Conservation (phyloP, 805 yeast genomes). For the Cyberlindnera galapagoensis region DNA sequence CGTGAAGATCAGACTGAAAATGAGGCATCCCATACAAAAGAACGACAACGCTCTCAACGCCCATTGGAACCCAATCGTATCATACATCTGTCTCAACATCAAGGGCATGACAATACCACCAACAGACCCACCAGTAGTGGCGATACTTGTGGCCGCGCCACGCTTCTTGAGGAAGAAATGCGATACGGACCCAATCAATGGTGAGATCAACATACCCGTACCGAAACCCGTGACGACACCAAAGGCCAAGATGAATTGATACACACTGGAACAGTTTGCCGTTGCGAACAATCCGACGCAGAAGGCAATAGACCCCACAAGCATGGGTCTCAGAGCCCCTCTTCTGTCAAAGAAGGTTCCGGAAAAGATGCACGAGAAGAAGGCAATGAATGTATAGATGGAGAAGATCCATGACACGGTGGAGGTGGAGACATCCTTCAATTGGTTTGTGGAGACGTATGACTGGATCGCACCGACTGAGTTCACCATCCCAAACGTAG, state of each 20-base stretch:
- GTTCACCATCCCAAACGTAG: conserved; percentile 50
- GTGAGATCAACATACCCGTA: conserved; percentile 37
- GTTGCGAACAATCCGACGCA: conserved; percentile 37
- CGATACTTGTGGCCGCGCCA: conserved; percentile 39
- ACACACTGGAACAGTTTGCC: conserved; percentile 36
- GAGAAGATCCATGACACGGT: conserved; percentile 53
- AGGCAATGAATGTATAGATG: conserved; percentile 23
- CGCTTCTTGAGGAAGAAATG: conserved; percentile 39
- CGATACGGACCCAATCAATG: conserved; percentile 37
- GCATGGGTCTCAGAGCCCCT: conserved; percentile 35
- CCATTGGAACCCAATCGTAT: conserved; percentile 46
- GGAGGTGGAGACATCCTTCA: conserved; percentile 36
- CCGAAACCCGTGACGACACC: conserved; percentile 42
- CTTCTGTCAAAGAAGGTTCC: conserved; percentile 41
- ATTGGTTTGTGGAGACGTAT: conserved; percentile 46
- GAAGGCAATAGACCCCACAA: conserved; percentile 31
- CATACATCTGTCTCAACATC: conserved; percentile 35
- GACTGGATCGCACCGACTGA: conserved; percentile 58
- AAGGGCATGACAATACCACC: conserved; percentile 47
- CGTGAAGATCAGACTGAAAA: conserved; percentile 23
- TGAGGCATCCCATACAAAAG: conserved; percentile 25
- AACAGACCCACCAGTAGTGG: conserved; percentile 43
- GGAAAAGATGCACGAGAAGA: conserved; percentile 31
- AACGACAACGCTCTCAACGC: conserved; percentile 44
- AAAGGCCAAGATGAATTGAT: conserved; percentile 47